A percentile compares a stretch with the other conserved stretches of the same genome.
Evolutionary conservation across 176 grass and related monocot species (phyloP).

Genomic region (Rhynchospora pubera): DNA sequence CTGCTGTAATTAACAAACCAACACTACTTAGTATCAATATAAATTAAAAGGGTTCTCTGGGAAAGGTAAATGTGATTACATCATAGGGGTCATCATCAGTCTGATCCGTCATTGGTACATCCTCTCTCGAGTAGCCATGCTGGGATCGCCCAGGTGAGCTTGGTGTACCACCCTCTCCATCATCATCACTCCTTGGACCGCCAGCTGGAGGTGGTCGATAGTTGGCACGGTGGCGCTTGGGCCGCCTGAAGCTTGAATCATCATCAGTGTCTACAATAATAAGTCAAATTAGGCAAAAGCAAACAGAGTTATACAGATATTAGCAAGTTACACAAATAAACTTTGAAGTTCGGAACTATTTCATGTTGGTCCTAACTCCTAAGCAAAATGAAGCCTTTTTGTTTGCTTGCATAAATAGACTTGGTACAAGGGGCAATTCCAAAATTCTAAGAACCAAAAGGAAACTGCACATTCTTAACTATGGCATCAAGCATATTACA

Average conservation of each 20-base stretch:
- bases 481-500: not conserved
- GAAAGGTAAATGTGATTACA: conserved; percentile 35
- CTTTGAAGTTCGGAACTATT: not conserved
- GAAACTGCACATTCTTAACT: not conserved
- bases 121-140: conserved; percentile 58
- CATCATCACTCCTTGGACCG: conserved; percentile 74
- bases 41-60: conserved; percentile 1
- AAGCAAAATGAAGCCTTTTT: not conserved
- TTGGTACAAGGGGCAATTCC: not conserved
- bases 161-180: conserved; percentile 60
- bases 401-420: not conserved
- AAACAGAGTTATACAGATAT: not conserved
- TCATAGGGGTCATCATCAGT: conserved; percentile 88
- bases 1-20: not conserved
- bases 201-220: conserved; percentile 60
- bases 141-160: conserved; percentile 92
- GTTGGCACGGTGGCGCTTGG: conserved; percentile 75
- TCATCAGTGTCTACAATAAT: conserved; percentile 66
- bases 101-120: conserved; percentile 82
- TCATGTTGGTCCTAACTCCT: not conserved
- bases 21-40: conserved; percentile 14
- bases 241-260: conserved; percentile 66
- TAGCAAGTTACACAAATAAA: not conserved
- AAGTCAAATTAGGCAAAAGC: not conserved
- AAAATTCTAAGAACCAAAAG: not conserved